These are phyloP conservation scores for Euphrasia arctica DNA, from an alignment of 305 asterid genomes.

Conservation along the genomic window DNA sequence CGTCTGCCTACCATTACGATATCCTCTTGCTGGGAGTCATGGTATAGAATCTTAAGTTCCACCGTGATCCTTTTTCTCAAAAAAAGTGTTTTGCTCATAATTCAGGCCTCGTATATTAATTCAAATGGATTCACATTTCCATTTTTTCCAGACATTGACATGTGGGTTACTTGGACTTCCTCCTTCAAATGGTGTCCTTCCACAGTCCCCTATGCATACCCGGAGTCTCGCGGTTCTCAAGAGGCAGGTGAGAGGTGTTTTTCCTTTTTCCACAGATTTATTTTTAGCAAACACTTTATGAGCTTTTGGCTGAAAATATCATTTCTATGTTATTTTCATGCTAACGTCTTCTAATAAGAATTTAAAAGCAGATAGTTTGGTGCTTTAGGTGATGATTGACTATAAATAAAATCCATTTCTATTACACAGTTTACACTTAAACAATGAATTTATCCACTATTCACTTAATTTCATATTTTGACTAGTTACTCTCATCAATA, in stretches of 20 bases:
- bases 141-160: slow-evolving; percentile 58
- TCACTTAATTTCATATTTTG: too few species aligned
- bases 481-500: too few species aligned
- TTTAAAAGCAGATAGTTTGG: too few species aligned
- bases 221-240: slow-evolving; percentile 88
- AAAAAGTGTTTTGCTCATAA: too few species aligned
- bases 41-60: slow-evolving; percentile 40
- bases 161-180: slow-evolving; percentile 95
- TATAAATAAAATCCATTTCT: too few species aligned
- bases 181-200: slow-evolving; percentile 96
- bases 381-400: too few species aligned
- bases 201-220: slow-evolving; percentile 97
- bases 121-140: background rate
- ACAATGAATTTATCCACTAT: too few species aligned
- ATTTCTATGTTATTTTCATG: too few species aligned
- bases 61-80: background rate
- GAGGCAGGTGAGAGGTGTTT: slow-evolving; percentile 53
- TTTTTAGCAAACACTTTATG: background rate
- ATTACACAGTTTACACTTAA: too few species aligned
- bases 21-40: slow-evolving; percentile 70
- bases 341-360: too few species aligned
- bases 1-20: slow-evolving; percentile 86
- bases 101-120: background rate
- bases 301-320: too few species aligned
- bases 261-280: background rate